Evolutionary conservation across 2,329 filamentous ascomycete species (phyloP), one percentile per base, ranked within the genome.

Genomic region (Phialemoniopsis sp.): DNA sequence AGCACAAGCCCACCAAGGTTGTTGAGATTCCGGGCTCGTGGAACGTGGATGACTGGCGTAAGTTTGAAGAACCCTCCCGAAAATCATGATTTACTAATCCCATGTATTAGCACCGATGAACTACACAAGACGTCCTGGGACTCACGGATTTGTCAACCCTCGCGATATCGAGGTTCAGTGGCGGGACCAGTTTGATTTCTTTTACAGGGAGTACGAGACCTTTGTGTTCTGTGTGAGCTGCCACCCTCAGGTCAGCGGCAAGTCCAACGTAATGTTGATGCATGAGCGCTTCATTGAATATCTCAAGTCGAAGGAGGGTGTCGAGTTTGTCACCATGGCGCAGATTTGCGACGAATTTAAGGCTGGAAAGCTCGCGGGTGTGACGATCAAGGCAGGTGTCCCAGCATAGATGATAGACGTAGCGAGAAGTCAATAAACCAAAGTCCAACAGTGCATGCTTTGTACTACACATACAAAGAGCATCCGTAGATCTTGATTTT

Each of bases 1-100:
- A 49, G 29, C 39, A 40, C 17, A 47, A 50, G 41, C 37, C 37
- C 4, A 46, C 52, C 17, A 55, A 54, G 9, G 52, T 71, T 10
- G 66, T 71, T 26, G 66, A 69, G 41, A 60, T 71, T 21, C 67
- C 68, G 1, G 63, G 64, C 13, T 68, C 64, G 36, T 72, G 67
- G 67, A 59, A 69, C 43, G 44, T 66, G 3, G 68, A 72, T 47
- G 68, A 72, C 46, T 70, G 66, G 67, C 66, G 66, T 35, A 62
- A 64, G 3, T n/a, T n/a, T n/a, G n/a, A n/a, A n/a, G n/a, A n/a
- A n/a, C n/a, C n/a, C n/a, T n/a, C n/a, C n/a, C n/a, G n/a, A n/a
- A n/a, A n/a, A n/a, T n/a, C n/a, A n/a, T n/a, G n/a, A n/a, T n/a
- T n/a, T n/a, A n/a, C n/a, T n/a, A n/a, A n/a, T n/a, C n/a, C n/a